phyloP scores from a whole-genome alignment of 192 early-diverging fungal species.

The Backusella psychrophila region DNA sequence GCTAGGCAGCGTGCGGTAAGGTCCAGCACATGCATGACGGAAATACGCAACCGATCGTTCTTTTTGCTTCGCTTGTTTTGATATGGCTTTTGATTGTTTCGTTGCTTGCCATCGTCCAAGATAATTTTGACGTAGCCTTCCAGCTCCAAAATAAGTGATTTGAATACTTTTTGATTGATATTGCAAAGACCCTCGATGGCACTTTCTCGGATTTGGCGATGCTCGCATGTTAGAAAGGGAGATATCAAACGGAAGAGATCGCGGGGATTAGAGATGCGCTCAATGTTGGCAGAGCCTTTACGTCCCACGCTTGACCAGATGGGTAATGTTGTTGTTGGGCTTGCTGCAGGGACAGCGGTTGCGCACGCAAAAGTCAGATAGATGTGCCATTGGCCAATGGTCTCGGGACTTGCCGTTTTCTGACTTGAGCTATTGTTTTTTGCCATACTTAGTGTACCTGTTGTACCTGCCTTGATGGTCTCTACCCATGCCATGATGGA shows the following conservation, averaged over 20 bases:
- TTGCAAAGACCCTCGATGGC: constrained; percentile 63
- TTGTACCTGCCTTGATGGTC: constrained; percentile 41
- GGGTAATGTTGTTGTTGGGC: constrained; percentile 19
- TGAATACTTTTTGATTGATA: constrained; percentile 66
- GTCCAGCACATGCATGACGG: constrained; percentile 70
- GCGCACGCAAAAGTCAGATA: constrained; percentile 73
- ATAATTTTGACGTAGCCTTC: constrained; percentile 55
- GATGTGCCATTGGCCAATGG: constrained; percentile 74
- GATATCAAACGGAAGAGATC: constrained; percentile 66
- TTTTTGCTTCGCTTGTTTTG: constrained; percentile 58
- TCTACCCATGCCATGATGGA: constrained; percentile 57
- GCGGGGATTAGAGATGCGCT: constrained; percentile 48
- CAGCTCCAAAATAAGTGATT: constrained; percentile 64
- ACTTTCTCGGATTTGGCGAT: constrained; percentile 62
- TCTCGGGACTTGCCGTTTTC: constrained; percentile 50
- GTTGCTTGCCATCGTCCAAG: constrained; percentile 61
- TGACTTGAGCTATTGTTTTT: constrained; percentile 36
- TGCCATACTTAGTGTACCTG: constrained; percentile 48
- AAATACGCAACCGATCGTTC: constrained; percentile 67
- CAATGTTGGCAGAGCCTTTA: constrained; percentile 42
- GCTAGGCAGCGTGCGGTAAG: constrained; percentile 66
- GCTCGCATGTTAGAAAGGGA: constrained; percentile 68
- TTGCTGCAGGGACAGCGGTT: constrained; percentile 50
- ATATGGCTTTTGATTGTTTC: constrained; percentile 47
- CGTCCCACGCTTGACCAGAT: constrained; percentile 38